Evolutionary conservation across 2,329 filamentous ascomycete genomes (phyloP).

Genomic region (Pestalotiopsis sp.): DNA sequence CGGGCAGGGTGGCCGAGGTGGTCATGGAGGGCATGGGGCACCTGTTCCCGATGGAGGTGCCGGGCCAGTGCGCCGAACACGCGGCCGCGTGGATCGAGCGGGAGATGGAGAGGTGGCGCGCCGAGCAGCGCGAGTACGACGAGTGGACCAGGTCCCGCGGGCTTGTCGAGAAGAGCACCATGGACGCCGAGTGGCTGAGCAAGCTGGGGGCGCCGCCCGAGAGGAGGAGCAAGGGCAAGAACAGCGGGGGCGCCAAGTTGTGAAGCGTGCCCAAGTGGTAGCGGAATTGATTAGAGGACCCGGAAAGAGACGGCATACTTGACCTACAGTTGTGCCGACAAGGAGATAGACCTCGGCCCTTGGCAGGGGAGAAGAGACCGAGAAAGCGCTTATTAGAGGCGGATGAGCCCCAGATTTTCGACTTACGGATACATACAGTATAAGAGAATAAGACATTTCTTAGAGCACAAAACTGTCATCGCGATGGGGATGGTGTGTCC

Average conservation of each 20-base stretch:
- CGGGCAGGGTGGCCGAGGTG: constrained; percentile 69
- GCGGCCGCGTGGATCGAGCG: constrained; percentile 58
- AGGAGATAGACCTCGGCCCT: no score
- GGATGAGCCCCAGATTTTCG: no score
- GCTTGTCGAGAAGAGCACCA: constrained; percentile 55
- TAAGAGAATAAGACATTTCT: no score
- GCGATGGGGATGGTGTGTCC: no score
- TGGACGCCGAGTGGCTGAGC: constrained; percentile 57
- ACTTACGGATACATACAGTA: no score
- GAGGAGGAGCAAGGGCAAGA: constrained; percentile 6
- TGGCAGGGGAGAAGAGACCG: no score
- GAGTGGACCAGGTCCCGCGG: constrained; percentile 56
- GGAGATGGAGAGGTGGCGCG: constrained; percentile 61
- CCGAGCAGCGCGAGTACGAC: constrained; percentile 59
- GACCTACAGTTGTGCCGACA: not conserved
- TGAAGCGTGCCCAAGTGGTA: not conserved
- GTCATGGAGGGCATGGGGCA: constrained; percentile 72
- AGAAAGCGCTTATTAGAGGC: no score
- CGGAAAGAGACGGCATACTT: not conserved
- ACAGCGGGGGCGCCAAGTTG: constrained; percentile 3
- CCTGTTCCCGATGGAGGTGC: constrained; percentile 81
- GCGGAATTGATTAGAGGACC: no score
- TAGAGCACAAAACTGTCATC: no score
- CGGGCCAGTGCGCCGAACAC: constrained; percentile 65
- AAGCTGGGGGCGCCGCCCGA: constrained; percentile 46